These are phyloP conservation scores for Trypanosoma boissoni DNA, from an alignment of 208 protist species.

Conservation along the genomic window DNA sequence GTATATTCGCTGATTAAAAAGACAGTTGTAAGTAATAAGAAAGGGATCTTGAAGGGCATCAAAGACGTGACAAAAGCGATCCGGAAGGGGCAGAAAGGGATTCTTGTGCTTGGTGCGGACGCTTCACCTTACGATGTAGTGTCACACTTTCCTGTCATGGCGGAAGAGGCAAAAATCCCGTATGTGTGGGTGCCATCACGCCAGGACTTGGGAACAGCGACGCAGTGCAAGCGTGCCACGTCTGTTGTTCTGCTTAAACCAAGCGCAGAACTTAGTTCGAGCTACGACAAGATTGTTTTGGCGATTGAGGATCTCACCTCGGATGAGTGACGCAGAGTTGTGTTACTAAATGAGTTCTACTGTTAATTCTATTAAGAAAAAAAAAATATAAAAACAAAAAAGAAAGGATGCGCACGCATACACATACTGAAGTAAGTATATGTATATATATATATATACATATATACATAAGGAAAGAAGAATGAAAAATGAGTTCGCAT, in stretches of 20 bases:
- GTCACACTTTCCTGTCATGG: constrained; percentile 92
- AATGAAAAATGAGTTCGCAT: too few relatives aligned
- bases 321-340: constrained; percentile 35
- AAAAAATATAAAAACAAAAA: constrained; percentile 4
- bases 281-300: constrained; percentile 87
- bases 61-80: constrained; percentile 94
- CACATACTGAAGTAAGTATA: too few relatives aligned
- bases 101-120: constrained; percentile 90
- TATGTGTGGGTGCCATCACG: constrained; percentile 93
- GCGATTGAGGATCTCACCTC: constrained; percentile 88
- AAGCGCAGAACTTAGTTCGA: constrained; percentile 68
- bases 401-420: background rate
- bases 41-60: constrained; percentile 89
- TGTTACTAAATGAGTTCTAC: background rate
- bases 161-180: constrained; percentile 91
- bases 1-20: constrained; percentile 93
- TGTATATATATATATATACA: too few relatives aligned
- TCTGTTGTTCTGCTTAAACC: constrained; percentile 91
- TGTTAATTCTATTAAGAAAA: background rate
- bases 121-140: constrained; percentile 92
- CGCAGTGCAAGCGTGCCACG: constrained; percentile 92
- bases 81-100: constrained; percentile 89
- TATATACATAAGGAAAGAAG: too few relatives aligned
- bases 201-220: constrained; percentile 90
- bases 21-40: constrained; percentile 86